Percentiles rank a stretch among this genome's conserved stretches.
These are phyloP conservation scores for Calonectria pseudoturangicola DNA, from an alignment of 2,329 filamentous ascomycete species.

Conservation along the genomic window DNA sequence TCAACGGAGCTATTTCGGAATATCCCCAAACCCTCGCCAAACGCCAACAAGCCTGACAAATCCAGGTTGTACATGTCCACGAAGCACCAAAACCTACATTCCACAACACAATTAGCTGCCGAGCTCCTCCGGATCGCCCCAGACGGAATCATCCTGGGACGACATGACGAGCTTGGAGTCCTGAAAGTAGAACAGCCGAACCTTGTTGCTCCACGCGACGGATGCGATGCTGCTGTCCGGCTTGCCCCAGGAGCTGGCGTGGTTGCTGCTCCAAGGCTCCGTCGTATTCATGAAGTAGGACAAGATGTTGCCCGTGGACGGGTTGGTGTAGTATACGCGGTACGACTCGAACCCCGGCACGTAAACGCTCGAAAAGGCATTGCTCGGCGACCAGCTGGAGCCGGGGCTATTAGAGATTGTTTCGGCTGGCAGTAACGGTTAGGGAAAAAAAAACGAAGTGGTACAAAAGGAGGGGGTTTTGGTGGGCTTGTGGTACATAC, in stretches of 20 bases:
- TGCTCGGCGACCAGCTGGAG: conserved; percentile 39
- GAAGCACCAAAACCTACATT: not conserved
- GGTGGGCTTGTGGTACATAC: conserved; percentile 13
- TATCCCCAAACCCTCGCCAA: conserved; percentile 10
- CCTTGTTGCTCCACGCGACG: conserved; percentile 42
- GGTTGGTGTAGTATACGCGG: conserved; percentile 45
- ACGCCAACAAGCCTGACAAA: conserved; percentile 7
- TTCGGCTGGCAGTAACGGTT: conserved; percentile 20
- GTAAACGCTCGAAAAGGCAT: conserved; percentile 40
- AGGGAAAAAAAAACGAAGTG: not conserved
- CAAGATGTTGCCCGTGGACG: conserved; percentile 37
- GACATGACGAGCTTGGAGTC: conserved; percentile 38
- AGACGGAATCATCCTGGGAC: conserved; percentile 31
- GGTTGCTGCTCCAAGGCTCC: conserved; percentile 25
- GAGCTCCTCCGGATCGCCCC: conserved; percentile 31
- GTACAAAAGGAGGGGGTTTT: not conserved
- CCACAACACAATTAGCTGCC: not conserved
- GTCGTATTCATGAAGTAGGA: conserved; percentile 37
- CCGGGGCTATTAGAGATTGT: conserved; percentile 37
- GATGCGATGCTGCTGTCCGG: conserved; percentile 43
- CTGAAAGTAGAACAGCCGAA: conserved; percentile 47
- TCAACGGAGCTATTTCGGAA: not conserved
- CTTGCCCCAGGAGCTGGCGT: conserved; percentile 37
- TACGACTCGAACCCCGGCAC: conserved; percentile 36
- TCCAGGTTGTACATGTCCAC: not conserved